Percentiles rank a stretch among this genome's conserved stretches.
These are phyloP conservation scores for Rhododendron ferrugineum DNA, from an alignment of 148 eudicot species.

Conservation along the genomic window DNA sequence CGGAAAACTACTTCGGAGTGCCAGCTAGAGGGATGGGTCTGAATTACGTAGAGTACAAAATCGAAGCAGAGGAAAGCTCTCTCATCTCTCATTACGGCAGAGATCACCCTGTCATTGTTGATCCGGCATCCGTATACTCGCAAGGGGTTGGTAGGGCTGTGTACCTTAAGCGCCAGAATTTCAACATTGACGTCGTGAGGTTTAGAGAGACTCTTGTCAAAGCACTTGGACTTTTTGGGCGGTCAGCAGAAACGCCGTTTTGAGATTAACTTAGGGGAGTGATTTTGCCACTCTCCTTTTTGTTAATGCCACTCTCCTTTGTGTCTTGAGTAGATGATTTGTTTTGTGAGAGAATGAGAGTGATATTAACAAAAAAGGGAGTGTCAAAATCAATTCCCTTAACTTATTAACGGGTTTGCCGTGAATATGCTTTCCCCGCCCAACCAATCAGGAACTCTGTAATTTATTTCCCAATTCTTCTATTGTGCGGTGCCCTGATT, in stretches of 20 bases:
- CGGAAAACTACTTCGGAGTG: slow-evolving; percentile 25
- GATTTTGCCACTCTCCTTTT: no score
- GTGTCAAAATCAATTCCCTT: no score
- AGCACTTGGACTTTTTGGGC: slow-evolving; percentile 32
- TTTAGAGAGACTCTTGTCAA: slow-evolving; percentile 41
- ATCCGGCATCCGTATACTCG: not conserved
- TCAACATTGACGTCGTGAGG: slow-evolving; percentile 35
- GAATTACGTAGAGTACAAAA: slow-evolving; percentile 41
- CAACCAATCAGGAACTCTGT: no score
- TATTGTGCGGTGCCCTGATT: no score
- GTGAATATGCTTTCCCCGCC: no score
- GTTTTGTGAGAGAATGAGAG: no score
- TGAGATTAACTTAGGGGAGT: no score
- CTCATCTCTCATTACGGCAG: slow-evolving; percentile 32
- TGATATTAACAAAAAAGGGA: no score
- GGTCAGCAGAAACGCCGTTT: not conserved
- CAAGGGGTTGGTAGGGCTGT: slow-evolving; percentile 25
- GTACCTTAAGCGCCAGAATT: slow-evolving; percentile 43
- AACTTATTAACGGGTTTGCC: no score
- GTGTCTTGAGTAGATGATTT: no score
- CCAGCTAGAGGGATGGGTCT: slow-evolving; percentile 43
- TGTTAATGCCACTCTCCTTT: no score
- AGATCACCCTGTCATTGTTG: slow-evolving; percentile 32
- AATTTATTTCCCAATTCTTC: no score
- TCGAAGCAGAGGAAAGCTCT: slow-evolving; percentile 48